Percentiles rank a stretch among this genome's conserved stretches.
phyloP scores from a whole-genome alignment of 306 rosid species.

The Pyrus pyrifolia region DNA sequence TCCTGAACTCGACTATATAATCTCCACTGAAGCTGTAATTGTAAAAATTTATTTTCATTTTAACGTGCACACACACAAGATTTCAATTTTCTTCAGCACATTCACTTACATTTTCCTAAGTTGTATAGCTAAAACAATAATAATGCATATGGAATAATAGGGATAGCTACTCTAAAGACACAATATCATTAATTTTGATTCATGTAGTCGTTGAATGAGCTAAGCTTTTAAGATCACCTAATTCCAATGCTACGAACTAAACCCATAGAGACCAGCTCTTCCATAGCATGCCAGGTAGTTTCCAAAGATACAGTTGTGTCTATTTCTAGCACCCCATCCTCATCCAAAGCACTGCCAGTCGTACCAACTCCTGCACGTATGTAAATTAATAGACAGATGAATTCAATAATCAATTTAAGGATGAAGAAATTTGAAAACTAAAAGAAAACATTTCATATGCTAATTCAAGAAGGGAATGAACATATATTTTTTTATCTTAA shows the following conservation, averaged over 20 bases:
- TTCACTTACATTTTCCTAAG: not conserved
- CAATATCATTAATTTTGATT: not conserved
- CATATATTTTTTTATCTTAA: not conserved
- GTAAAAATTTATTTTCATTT: not conserved
- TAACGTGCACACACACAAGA: not conserved
- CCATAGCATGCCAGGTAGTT: slow-evolving; percentile 94
- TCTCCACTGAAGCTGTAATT: not conserved
- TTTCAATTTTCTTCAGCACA: not conserved
- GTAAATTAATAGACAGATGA: not conserved
- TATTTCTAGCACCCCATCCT: slow-evolving; percentile 78
- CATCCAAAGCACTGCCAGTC: slow-evolving; percentile 73
- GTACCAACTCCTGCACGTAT: slow-evolving; percentile 68
- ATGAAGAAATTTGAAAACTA: not conserved
- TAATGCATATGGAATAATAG: not conserved
- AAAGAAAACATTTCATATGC: not conserved
- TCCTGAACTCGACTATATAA: not conserved
- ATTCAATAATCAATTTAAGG: not conserved
- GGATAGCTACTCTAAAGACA: not conserved
- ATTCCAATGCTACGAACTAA: slow-evolving; percentile 92
- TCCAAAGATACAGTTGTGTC: slow-evolving; percentile 79
- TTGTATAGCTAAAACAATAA: not conserved
- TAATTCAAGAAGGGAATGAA: not conserved
- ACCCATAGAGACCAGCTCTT: slow-evolving; percentile 73
- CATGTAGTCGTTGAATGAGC: not conserved
- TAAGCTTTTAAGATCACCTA: slow-evolving; percentile 41